phyloP scores from a whole-genome alignment of 2,329 filamentous ascomycete genomes.

The Monilinia fructicola region DNA sequence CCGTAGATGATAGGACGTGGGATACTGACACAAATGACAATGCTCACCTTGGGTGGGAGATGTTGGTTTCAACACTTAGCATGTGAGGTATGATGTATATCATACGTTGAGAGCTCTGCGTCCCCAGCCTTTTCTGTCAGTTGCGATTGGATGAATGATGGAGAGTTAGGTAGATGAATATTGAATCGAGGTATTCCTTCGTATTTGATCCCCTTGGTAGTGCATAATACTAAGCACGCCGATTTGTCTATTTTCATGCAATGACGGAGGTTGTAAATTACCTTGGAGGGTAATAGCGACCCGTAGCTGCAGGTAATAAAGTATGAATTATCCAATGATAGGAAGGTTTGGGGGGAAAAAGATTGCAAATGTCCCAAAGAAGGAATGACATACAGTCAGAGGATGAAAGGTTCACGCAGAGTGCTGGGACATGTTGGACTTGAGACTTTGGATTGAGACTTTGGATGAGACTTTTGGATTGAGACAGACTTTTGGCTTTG shows the following conservation, averaged over 20 bases:
- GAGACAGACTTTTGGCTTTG: no score
- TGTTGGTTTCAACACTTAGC: constrained; percentile 20
- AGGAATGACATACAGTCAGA: not conserved
- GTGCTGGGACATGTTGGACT: not conserved
- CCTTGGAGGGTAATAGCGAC: constrained; percentile 8
- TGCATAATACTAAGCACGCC: constrained; percentile 23
- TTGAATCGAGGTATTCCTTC: constrained; percentile 5
- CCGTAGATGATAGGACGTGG: constrained; percentile 11
- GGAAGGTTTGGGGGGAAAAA: not conserved
- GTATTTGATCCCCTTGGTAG: constrained; percentile 9
- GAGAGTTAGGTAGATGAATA: not conserved
- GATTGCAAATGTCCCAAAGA: constrained; percentile 12
- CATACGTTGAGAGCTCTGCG: constrained; percentile 20
- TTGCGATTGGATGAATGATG: constrained; percentile 12
- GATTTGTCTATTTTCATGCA: constrained; percentile 20
- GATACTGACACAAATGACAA: constrained; percentile 9
- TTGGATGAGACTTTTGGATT: no score
- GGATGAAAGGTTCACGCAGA: not conserved
- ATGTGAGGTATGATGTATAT: constrained; percentile 19
- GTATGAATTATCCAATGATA: constrained; percentile 12
- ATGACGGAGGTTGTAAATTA: constrained; percentile 19
- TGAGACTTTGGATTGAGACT: no score
- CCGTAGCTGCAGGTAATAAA: constrained; percentile 17
- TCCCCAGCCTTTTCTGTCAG: constrained; percentile 8
- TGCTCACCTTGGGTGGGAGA: constrained; percentile 12